Percentiles rank a stretch among this genome's conserved stretches.
These are phyloP conservation scores for Suillus placidus DNA, from an alignment of 768 basidiomycete genomes.

Conservation along the genomic window DNA sequence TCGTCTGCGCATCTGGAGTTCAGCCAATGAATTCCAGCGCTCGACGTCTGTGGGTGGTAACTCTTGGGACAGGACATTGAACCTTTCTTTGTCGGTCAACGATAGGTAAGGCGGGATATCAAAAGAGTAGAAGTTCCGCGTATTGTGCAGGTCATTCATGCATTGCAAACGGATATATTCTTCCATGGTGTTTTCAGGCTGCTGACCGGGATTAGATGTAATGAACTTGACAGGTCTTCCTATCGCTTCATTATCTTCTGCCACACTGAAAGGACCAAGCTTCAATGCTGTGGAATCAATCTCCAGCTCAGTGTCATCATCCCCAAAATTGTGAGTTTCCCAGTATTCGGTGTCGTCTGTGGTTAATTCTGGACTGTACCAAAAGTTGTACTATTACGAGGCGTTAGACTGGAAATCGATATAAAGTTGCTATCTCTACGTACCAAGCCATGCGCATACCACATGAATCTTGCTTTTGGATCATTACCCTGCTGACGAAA, in stretches of 20 bases:
- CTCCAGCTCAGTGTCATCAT: not conserved
- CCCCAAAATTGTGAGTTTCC: not conserved
- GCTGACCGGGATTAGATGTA: not conserved
- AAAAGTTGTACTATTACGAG: not conserved
- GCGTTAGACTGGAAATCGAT: not conserved
- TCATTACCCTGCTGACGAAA: not conserved
- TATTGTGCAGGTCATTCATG: not conserved
- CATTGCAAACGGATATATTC: not conserved
- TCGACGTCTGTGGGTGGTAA: not conserved
- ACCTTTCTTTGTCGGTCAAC: not conserved
- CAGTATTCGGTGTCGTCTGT: not conserved
- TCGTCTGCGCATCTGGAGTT: not conserved
- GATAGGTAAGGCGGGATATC: not conserved
- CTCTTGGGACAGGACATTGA: not conserved
- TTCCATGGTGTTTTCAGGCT: not conserved
- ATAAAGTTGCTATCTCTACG: not conserved
- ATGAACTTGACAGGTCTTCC: not conserved
- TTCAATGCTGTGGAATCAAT: not conserved
- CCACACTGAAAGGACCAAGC: not conserved
- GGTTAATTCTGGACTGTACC: not conserved
- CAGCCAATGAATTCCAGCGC: not conserved
- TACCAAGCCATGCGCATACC: constrained; percentile 6
- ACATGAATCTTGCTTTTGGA: not conserved
- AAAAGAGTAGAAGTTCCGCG: accelerated
- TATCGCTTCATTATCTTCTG: no score